Evolutionary conservation across 345 rosid species (phyloP).

Genomic region (Bruguiera parviflora): DNA sequence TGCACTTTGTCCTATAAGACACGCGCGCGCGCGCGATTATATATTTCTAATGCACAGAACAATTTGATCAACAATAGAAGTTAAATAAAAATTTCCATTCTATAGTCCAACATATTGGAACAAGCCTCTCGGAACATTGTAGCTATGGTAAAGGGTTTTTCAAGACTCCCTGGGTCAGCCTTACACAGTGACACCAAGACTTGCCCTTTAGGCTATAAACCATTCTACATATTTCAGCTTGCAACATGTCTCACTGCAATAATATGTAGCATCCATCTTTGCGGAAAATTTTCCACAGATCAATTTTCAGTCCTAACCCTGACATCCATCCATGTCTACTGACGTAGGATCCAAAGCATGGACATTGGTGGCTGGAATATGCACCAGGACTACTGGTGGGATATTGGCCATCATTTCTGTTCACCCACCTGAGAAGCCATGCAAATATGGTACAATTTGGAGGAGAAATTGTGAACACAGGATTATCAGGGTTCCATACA

Average conservation of each 20-base stretch:
- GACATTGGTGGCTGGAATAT: slow-evolving; percentile 35
- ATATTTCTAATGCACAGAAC: neutral
- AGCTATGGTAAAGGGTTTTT: too few species aligned
- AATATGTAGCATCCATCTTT: too few species aligned
- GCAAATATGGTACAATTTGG: slow-evolving; percentile 38
- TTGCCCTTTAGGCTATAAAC: too few species aligned
- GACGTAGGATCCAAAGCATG: slow-evolving; percentile 36
- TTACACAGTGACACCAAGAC: too few species aligned
- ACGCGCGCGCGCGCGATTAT: too few species aligned
- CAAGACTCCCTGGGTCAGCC: too few species aligned
- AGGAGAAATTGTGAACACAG: slow-evolving; percentile 30
- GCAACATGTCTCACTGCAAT: too few species aligned
- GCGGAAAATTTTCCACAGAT: too few species aligned
- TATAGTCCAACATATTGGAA: neutral
- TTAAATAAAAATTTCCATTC: slow-evolving; percentile 7
- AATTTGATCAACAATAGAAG: neutral
- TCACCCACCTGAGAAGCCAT: slow-evolving; percentile 32
- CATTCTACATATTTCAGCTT: too few species aligned
- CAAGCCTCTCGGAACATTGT: too few species aligned
- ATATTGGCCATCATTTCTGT: slow-evolving; percentile 31
- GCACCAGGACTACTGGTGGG: slow-evolving; percentile 34
- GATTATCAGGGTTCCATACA: slow-evolving; percentile 30
- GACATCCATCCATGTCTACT: too few species aligned
- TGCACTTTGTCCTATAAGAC: neutral
- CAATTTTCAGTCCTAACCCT: too few species aligned